Conservation (phyloP, 768 basidiomycete genomes). For the Russula earlei region DNA sequence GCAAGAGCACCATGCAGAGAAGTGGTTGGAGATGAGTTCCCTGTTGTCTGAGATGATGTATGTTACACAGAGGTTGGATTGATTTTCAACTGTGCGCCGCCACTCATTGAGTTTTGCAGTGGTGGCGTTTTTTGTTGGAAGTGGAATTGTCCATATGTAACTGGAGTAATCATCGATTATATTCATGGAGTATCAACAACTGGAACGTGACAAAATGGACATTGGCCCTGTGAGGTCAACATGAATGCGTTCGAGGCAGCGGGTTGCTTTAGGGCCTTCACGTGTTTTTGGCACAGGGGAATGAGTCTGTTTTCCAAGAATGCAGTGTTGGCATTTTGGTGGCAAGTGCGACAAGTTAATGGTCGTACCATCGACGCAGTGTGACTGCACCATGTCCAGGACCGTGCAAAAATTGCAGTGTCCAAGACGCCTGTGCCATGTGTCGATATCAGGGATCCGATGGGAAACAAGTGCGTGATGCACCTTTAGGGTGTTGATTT, state of each 20-base stretch:
- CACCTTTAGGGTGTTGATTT: not conserved
- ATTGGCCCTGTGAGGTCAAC: not conserved
- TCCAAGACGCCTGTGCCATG: not conserved
- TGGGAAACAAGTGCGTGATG: too few species aligned
- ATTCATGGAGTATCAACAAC: too few species aligned
- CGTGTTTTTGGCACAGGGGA: not conserved
- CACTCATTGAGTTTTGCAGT: too few species aligned
- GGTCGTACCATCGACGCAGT: not conserved
- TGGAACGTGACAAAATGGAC: too few species aligned
- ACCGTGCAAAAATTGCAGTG: not conserved
- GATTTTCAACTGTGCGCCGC: too few species aligned
- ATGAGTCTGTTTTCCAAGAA: not conserved
- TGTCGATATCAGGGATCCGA: not conserved
- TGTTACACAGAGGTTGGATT: too few species aligned
- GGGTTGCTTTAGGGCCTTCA: not conserved
- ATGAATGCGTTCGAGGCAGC: not conserved
- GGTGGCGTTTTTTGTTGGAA: too few species aligned
- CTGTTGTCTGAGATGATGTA: too few species aligned
- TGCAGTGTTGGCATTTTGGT: not conserved
- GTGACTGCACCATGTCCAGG: not conserved
- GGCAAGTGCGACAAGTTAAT: not conserved
- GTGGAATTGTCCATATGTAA: too few species aligned
- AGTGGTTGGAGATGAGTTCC: too few species aligned
- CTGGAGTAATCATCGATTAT: too few species aligned
- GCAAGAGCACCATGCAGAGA: too few species aligned